Evolutionary conservation across 805 yeast species (phyloP), one percentile per base, ranked within the genome.

Genomic region (Candida boidinii): DNA sequence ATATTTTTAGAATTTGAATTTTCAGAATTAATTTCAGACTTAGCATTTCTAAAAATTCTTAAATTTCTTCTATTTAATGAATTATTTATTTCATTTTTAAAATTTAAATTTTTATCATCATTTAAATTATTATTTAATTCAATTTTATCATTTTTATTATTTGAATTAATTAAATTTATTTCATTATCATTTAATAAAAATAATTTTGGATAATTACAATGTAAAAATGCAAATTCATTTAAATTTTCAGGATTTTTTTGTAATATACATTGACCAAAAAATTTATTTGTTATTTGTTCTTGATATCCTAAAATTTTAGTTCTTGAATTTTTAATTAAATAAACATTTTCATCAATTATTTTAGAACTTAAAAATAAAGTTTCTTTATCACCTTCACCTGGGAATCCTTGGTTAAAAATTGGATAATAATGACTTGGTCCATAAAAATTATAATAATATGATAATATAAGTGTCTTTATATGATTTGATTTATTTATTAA

Each of bases 331-430:
- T 55, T 49, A 20, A 45, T 41, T 26, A 54, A 28, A 29, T 37
- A 53, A 4, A 51, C 44, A 2, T 46, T 46, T 27, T 54, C 59
- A 7, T 42, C 41, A 6, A 48, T 39, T 7, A 46, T 76, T 34
- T 66, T 63, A 3, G 87, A 83, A 2, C 85, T 87, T 8, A 80
- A 73, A 25, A 75, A 68, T 43, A 78, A 79, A 0, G 90, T 79
- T 47, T 81, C 90, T 49, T 81, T 81, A 48, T 81, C 90, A 32
- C 90, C 88, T 58, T 80, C 82, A 18, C 90, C 90, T 1, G 85
- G 76, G 17, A 74, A 64, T 4, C 85, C 85, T 48, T 79, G 88
- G 0, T 84, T 70, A 41, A 81, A 62, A 36, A 81, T 53, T 9
- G 78, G 79, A 45, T 80, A 81, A 51, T 73, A 81, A 56, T 68